phyloP scores from a whole-genome alignment of 2,329 filamentous ascomycete genomes.

The Neonectria sp. region DNA sequence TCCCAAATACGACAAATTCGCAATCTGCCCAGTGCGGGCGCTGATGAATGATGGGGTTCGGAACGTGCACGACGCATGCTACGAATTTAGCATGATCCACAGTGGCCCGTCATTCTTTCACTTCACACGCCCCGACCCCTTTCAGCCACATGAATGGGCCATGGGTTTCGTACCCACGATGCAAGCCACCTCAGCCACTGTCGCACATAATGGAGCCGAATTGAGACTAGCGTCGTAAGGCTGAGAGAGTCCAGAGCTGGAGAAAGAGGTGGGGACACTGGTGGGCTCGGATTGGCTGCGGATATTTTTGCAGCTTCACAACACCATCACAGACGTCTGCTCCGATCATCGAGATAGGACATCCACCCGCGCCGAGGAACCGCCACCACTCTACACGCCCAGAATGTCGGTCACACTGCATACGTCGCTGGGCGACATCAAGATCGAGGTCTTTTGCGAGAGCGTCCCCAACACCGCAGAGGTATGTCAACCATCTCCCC shows the following conservation, averaged over 20 bases:
- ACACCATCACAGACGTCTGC: slow-evolving; percentile 10
- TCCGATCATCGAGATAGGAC: background rate
- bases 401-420: slow-evolving; percentile 82
- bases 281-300: slow-evolving; percentile 19
- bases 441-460: slow-evolving; percentile 97
- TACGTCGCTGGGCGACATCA: slow-evolving; percentile 90
- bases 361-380: background rate
- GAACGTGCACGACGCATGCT: background rate
- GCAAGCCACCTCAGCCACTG: slow-evolving; percentile 21
- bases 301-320: slow-evolving; percentile 10
- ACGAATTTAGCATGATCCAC: background rate
- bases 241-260: slow-evolving; percentile 10
- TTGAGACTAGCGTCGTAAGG: slow-evolving; percentile 19
- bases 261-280: background rate
- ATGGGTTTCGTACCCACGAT: background rate
- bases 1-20: slow-evolving; percentile 21
- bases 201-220: background rate
- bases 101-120: background rate
- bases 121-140: background rate
- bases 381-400: background rate
- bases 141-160: slow-evolving; percentile 1
- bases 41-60: slow-evolving; percentile 8
- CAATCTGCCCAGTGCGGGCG: slow-evolving; percentile 3
- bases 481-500: slow-evolving; percentile 59
- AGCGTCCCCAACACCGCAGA: slow-evolving; percentile 93